phyloP scores from a whole-genome alignment of 2,329 filamentous ascomycete genomes.

The Botrytis byssoidea region DNA sequence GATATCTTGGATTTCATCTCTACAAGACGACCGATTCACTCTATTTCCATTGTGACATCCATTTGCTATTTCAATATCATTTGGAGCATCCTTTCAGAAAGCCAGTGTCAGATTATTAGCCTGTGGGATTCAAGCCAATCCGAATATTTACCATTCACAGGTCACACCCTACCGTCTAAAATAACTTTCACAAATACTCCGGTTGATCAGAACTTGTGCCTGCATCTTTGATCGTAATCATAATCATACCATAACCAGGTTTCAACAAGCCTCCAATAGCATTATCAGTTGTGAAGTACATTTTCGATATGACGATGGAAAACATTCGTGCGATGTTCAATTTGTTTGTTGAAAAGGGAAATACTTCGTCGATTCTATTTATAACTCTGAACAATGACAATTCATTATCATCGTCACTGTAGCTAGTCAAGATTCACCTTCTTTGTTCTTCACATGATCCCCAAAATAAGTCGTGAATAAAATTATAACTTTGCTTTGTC shows the following conservation, averaged over 20 bases:
- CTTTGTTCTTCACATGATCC: constrained; percentile 12
- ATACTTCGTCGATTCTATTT: not conserved
- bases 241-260: not conserved
- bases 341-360: not conserved
- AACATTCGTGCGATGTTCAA: not conserved
- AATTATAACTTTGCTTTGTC: constrained; percentile 5
- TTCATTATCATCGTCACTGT: not conserved
- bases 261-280: not conserved
- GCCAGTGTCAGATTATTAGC: not conserved
- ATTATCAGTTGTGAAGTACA: not conserved
- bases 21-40: not conserved
- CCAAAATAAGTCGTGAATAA: constrained; percentile 2
- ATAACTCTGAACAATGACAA: not conserved
- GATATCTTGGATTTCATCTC: not conserved
- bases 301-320: not conserved
- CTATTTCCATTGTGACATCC: not conserved
- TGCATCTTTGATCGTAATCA: not conserved
- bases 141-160: not conserved
- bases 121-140: not conserved
- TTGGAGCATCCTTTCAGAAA: not conserved
- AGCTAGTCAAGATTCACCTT: not conserved
- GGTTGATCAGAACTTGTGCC: not conserved
- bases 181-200: not conserved
- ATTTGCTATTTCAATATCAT: not conserved
- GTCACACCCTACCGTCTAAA: not conserved